phyloP scores from a whole-genome alignment of 371 early-diverging fungal genomes.

The Mycotypha africana region DNA sequence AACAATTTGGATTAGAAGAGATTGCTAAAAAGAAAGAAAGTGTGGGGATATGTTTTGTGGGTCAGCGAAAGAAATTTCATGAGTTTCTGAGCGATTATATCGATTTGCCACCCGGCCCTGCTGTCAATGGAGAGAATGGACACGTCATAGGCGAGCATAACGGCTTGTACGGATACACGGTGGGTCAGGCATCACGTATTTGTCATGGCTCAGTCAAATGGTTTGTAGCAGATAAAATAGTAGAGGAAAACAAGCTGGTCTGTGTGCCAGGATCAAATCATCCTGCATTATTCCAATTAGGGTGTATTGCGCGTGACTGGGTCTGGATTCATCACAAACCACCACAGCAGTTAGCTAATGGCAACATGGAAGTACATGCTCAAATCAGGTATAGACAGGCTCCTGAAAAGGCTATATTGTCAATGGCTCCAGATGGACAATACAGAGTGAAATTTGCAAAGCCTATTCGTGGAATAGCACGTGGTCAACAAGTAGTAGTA shows the following conservation, averaged over 20 bases:
- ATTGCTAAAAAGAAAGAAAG: slow-evolving; percentile 78
- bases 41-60: slow-evolving; percentile 97
- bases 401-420: slow-evolving; percentile 32
- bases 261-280: slow-evolving; percentile 42
- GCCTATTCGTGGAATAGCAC: slow-evolving; percentile 43
- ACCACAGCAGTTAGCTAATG: not conserved
- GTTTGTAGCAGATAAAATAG: slow-evolving; percentile 42
- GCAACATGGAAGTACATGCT: slow-evolving; percentile 23
- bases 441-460: slow-evolving; percentile 25
- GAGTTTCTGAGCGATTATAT: slow-evolving; percentile 73
- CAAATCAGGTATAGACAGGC: slow-evolving; percentile 43
- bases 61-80: slow-evolving; percentile 71
- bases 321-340: slow-evolving; percentile 33
- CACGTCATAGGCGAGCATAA: slow-evolving; percentile 56
- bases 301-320: slow-evolving; percentile 36
- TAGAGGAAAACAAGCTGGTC: slow-evolving; percentile 26
- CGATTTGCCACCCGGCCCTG: slow-evolving; percentile 54
- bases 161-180: slow-evolving; percentile 68
- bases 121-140: slow-evolving; percentile 53
- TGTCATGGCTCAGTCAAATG: slow-evolving; percentile 53
- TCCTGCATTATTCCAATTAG: slow-evolving; percentile 30
- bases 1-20: slow-evolving; percentile 40
- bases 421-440: slow-evolving; percentile 11
- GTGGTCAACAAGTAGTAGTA: slow-evolving; percentile 47
- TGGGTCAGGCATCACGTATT: slow-evolving; percentile 70